Conservation (phyloP, 78 protist species). For the Dictyostelium purpureum region DNA sequence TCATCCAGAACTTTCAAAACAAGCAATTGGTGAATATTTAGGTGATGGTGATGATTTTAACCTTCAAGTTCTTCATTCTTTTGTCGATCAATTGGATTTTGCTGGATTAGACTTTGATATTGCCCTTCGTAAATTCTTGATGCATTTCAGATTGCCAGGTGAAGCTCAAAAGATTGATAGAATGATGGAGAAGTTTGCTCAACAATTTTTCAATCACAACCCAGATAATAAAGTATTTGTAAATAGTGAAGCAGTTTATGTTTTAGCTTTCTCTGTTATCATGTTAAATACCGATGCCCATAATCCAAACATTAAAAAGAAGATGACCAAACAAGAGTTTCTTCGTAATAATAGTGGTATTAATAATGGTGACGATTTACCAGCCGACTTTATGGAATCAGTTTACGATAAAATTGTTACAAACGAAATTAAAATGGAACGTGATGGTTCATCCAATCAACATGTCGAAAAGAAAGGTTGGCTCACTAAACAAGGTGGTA, state of each 20-base stretch:
- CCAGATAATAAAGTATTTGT: slow-evolving; percentile 62
- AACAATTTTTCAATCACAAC: slow-evolving; percentile 86
- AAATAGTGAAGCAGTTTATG: slow-evolving; percentile 72
- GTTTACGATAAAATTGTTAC: slow-evolving; percentile 85
- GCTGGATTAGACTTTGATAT: slow-evolving; percentile 86
- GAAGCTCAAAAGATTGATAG: slow-evolving; percentile 98
- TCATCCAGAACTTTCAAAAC: slow-evolving; percentile 35
- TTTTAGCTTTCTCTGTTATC: slow-evolving; percentile 82
- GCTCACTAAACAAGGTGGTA: slow-evolving; percentile 85
- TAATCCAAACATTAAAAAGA: slow-evolving; percentile 82
- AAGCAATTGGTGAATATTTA: slow-evolving; percentile 71
- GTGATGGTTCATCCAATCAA: slow-evolving; percentile 56
- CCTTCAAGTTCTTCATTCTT: slow-evolving; percentile 88
- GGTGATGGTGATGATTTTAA: slow-evolving; percentile 81
- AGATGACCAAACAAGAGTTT: slow-evolving; percentile 86
- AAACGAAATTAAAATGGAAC: slow-evolving; percentile 84
- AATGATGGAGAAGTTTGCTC: slow-evolving; percentile 98
- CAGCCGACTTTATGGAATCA: slow-evolving; percentile 65
- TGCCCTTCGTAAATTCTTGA: slow-evolving; percentile 92
- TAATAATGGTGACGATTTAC: slow-evolving; percentile 82
- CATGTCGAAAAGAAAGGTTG: slow-evolving; percentile 85
- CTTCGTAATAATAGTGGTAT: slow-evolving; percentile 55
- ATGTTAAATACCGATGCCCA: slow-evolving; percentile 95
- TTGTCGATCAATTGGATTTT: slow-evolving; percentile 90
- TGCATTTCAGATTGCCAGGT: slow-evolving; percentile 95